Base-by-base conservation (phyloP, 1,284 basidiomycete species). In the Inonotus obliquus region DNA sequence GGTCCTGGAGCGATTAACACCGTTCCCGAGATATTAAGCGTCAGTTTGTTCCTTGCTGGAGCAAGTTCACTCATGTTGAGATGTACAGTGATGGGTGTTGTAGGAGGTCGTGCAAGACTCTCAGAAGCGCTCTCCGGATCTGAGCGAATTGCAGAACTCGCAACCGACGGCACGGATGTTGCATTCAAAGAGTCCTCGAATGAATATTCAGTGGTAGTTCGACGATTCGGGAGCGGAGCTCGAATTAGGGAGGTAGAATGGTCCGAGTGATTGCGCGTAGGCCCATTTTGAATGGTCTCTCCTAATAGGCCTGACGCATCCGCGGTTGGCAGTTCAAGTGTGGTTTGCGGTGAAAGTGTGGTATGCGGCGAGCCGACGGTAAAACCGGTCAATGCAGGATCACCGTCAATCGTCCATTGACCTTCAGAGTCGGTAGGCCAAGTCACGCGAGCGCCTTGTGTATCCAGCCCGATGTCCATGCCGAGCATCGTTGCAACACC, bases 401-500 rank as follows among this genome's bases (percentile, higher is more conserved):
- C 63, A 19, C 89, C 88, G 37, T 73, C 76, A 27, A 92, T 75
- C 27, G 76, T 75, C 89, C 89, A 92, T 63, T 77, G 77, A 3
- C 69, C 64, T 32, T 80, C 74, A 60, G 72, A 72, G 11, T 78
- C 81, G 17, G 79, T 73, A 3, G 80, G 77, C 90, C 91, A 92
- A 5, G 73, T 71, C 21, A 90, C 77, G 59, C 88, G 85, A 32
- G 82, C 85, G 35, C 83, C 83, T 67, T 85, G 85, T 17, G 81
- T 79, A 63, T 87, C 84, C 14, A 92, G 75, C 13, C 81, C 80
- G 25, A 91, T 77, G 66, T 92, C 90, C 77, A 92, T 76, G 6
- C 87, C 91, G n/a, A 92, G 76, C 65, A 89, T 75, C 1, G 87
- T 91, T 1, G 90, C 90, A 11, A 91, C 89, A 4, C 89, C 90